These are phyloP conservation scores for Trichoderma brevicompactum DNA, from an alignment of 2,329 filamentous ascomycete genomes.

Conservation along the genomic window DNA sequence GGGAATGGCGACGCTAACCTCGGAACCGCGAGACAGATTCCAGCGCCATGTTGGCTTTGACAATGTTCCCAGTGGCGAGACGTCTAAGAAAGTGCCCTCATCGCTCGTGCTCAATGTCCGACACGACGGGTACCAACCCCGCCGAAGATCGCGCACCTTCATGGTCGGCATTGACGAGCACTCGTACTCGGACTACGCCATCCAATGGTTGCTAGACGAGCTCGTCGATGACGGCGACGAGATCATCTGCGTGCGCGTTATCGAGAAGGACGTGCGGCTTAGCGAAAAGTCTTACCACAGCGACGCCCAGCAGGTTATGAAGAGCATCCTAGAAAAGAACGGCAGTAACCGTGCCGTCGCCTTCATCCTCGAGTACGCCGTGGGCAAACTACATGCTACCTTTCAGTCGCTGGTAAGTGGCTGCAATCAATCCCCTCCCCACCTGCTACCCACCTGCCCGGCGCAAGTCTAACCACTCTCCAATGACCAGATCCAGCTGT, in stretches of 20 bases:
- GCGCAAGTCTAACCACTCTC: conserved; percentile 28
- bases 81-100: conserved; percentile 59
- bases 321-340: conserved; percentile 79
- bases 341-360: conserved; percentile 79
- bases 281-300: conserved; percentile 73
- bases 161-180: conserved; percentile 91
- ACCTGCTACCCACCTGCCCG: neutral
- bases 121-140: conserved; percentile 83
- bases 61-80: conserved; percentile 61
- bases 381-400: conserved; percentile 86
- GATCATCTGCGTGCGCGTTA: conserved; percentile 84
- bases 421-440: neutral
- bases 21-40: conserved; percentile 53
- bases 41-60: conserved; percentile 64
- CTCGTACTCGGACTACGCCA: conserved; percentile 86
- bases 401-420: conserved; percentile 81
- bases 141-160: conserved; percentile 82
- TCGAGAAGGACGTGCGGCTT: conserved; percentile 78
- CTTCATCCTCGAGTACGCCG: conserved; percentile 82
- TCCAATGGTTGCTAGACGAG: conserved; percentile 91
- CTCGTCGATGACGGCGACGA: conserved; percentile 93
- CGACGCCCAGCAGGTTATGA: conserved; percentile 75
- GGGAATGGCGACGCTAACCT: conserved; percentile 52
- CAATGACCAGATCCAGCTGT: conserved; percentile 74
- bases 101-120: conserved; percentile 84